Conservation (phyloP, 106 monocot species). For the Dioscorea alata region DNA sequence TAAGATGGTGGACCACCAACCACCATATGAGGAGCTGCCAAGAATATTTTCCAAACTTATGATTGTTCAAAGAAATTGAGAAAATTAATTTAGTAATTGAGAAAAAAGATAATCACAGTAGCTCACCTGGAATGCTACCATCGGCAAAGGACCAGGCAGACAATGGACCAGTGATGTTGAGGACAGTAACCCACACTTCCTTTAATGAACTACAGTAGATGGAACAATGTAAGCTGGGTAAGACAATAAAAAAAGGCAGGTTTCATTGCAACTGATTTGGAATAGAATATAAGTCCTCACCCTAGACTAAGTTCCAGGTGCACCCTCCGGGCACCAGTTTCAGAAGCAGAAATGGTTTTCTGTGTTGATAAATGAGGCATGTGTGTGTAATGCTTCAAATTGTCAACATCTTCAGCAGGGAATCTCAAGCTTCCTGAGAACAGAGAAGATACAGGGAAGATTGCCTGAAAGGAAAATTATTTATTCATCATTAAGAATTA, state of each 20-base stretch:
- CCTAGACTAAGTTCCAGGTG: constrained; percentile 78
- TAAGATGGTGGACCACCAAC: constrained; percentile 88
- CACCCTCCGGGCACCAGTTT: constrained; percentile 39
- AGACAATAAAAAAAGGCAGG: background rate
- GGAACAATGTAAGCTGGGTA: constrained; percentile 1
- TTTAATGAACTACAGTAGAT: constrained; percentile 49
- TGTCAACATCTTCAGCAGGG: constrained; percentile 45
- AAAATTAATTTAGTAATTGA: background rate
- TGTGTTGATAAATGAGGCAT: constrained; percentile 47
- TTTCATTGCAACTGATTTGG: background rate
- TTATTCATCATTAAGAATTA: background rate
- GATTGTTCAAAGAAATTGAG: background rate
- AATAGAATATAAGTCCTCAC: constrained; percentile 17
- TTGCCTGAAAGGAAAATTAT: constrained; percentile 51
- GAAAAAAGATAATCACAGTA: background rate
- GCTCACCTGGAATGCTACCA: constrained; percentile 63
- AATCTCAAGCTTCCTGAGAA: constrained; percentile 79
- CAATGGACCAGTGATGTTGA: constrained; percentile 93
- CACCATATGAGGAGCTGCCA: constrained; percentile 58
- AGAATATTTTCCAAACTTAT: background rate
- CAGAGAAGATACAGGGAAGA: constrained; percentile 74
- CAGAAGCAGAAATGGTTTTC: constrained; percentile 17
- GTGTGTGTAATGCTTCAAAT: constrained; percentile 41
- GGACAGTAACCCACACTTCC: constrained; percentile 74
- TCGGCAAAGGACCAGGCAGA: constrained; percentile 96